phyloP scores from a whole-genome alignment of 768 basidiomycete species.

The Vararia minispora region DNA sequence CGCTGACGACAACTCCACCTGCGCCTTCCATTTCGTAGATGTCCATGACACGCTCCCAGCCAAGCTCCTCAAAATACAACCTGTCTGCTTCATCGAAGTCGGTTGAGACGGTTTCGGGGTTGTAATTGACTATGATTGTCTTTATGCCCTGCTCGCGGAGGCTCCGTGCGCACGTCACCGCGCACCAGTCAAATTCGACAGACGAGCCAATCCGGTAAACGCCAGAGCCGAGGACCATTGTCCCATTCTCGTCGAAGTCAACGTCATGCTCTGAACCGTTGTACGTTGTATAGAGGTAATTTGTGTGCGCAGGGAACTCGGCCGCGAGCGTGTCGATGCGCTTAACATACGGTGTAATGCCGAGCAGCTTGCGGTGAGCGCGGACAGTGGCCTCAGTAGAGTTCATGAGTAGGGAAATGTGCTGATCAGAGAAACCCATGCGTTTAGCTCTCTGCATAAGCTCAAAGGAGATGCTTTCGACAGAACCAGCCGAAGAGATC shows the following conservation, averaged over 20 bases:
- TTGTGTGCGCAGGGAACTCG: conserved; percentile 97
- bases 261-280: conserved; percentile 95
- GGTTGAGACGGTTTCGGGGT: conserved; percentile 98
- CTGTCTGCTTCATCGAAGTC: conserved; percentile 99
- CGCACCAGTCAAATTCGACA: conserved; percentile 99
- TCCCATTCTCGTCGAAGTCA: conserved; percentile 90
- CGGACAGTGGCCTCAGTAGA: conserved; percentile 73
- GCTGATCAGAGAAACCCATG: conserved; percentile 91
- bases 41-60: conserved; percentile 98
- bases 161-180: conserved; percentile 94
- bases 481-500: conserved; percentile 56
- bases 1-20: conserved; percentile 90
- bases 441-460: conserved; percentile 83
- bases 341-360: conserved; percentile 95
- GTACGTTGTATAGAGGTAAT: conserved; percentile 99
- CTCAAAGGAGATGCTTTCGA: conserved; percentile 60
- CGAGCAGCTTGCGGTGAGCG: conserved; percentile 72
- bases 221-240: conserved; percentile 98
- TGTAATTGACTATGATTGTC: conserved; percentile 99
- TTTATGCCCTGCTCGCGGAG: conserved; percentile 86
- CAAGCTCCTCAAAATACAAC: conserved; percentile 96
- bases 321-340: conserved; percentile 98
- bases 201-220: conserved; percentile 98
- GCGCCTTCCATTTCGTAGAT: conserved; percentile 95
- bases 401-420: conserved; percentile 76